phyloP scores from a whole-genome alignment of 1,284 basidiomycete species.

The Austroboletus niveus region DNA sequence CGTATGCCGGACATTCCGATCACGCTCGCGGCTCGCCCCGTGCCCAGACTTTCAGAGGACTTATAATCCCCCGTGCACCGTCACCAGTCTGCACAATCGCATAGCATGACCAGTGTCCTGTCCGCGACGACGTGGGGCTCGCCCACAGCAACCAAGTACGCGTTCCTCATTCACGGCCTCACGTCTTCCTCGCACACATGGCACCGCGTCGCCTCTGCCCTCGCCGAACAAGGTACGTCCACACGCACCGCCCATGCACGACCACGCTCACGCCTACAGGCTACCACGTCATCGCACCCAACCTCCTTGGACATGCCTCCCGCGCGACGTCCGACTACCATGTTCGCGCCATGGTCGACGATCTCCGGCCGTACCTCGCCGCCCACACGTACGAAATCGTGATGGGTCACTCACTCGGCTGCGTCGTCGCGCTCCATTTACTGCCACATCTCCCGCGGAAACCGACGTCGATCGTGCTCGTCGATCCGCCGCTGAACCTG shows the following conservation, averaged over 20 bases:
- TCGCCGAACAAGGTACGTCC: conserved; percentile 24
- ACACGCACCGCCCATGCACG: conserved; percentile 4
- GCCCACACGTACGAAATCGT: conserved; percentile 17
- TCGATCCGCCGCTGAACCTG: conserved; percentile 20
- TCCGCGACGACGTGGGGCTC: conserved; percentile 24
- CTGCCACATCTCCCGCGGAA: conserved; percentile 13
- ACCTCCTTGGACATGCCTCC: conserved; percentile 17
- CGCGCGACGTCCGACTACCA: conserved; percentile 12
- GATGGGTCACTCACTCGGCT: conserved; percentile 26
- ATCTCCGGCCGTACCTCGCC: conserved; percentile 23
- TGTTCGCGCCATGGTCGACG: conserved; percentile 14
- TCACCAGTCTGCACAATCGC: too few relatives aligned
- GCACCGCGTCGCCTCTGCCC: conserved; percentile 17
- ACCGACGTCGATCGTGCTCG: conserved; percentile 19
- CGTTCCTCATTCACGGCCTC: conserved; percentile 23
- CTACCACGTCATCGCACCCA: conserved; percentile 24
- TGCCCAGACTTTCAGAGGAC: too few relatives aligned
- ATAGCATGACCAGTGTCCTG: conserved; percentile 6
- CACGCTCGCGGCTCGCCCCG: too few relatives aligned
- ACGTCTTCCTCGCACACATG: conserved; percentile 24
- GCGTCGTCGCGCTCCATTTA: conserved; percentile 9
- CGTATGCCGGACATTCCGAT: too few relatives aligned
- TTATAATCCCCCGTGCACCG: too few relatives aligned
- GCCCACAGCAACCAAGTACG: conserved; percentile 15
- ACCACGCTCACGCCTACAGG: conserved; percentile 7